Evolutionary conservation across 2,329 filamentous ascomycete species (phyloP).

Genomic region (Botrytis fabae): DNA sequence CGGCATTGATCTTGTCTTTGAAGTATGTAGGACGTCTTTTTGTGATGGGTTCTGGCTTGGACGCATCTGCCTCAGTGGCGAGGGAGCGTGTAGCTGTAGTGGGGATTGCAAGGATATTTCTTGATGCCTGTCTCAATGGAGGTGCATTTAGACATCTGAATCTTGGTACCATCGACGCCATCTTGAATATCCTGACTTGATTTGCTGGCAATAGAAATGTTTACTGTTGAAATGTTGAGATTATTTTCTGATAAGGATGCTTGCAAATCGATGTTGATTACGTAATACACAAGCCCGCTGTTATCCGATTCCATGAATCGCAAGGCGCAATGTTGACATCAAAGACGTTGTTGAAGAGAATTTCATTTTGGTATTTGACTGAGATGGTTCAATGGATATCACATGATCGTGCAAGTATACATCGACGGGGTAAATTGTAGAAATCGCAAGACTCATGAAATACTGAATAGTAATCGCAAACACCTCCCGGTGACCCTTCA

Average conservation of each 20-base stretch:
- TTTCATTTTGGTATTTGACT: background rate
- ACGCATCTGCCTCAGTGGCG: constrained; percentile 38
- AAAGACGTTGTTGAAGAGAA: background rate
- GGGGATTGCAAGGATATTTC: constrained; percentile 29
- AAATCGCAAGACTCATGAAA: background rate
- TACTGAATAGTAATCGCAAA: background rate
- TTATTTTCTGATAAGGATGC: constrained; percentile 23
- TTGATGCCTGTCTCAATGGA: constrained; percentile 33
- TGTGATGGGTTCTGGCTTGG: constrained; percentile 29
- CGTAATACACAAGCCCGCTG: background rate
- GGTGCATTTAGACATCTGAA: constrained; percentile 38
- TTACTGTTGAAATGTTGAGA: constrained; percentile 14
- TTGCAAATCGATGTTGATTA: constrained; percentile 8
- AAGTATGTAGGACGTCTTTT: constrained; percentile 42
- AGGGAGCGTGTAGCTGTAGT: constrained; percentile 32
- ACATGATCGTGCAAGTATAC: background rate
- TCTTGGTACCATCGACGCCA: constrained; percentile 36
- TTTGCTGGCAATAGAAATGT: background rate
- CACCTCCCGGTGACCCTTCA: background rate
- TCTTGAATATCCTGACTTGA: background rate
- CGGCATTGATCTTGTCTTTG: constrained; percentile 41
- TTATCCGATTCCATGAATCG: background rate
- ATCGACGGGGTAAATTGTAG: background rate
- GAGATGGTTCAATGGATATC: background rate
- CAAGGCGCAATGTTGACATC: background rate